Base-by-base conservation (phyloP, 2,329 filamentous ascomycete genomes). In the Fusarium oxysporum region DNA sequence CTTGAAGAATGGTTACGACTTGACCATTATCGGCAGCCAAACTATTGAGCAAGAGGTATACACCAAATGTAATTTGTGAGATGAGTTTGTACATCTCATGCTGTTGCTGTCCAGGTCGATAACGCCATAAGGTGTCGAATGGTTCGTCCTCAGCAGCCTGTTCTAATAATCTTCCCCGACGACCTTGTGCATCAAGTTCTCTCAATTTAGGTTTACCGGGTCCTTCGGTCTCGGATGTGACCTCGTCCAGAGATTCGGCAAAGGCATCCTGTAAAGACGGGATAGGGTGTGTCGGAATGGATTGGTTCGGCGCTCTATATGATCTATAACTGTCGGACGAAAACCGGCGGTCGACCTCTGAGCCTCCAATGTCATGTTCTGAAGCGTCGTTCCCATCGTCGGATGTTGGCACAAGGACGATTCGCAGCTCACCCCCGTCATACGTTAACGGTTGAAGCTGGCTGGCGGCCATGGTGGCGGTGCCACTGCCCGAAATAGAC, bases 11-110 rank as follows among this genome's bases (percentile, higher is more conserved):
- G 72, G 88, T 91, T 71, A 97, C 92, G 17, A 98, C 96, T 80
- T 97, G 93, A 38, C 91, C 87, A 74, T 97, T 93, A 75, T 94
- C 97, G 82, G 96, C 97, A 59, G 96, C 95, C 80, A 97, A 90
- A 68, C 92, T 91, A 77, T 95, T 92, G 62, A 97, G 90, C 64
- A 98, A 84, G 48, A 98, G 86, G 81, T 98, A 95, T 41, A 98
- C 92, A 25, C 96, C 96, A 81, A 98, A 98, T 3, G 94, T 92
- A 75, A 98, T 95, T 82, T 98, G 96, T 21, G 96, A 92, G 79
- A 97, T 89, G 54, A 98, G 89, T 83, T 98, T 98, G 86, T 92
- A 92, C 67, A 98, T 85, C 71, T 97, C 94, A 79, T 98, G 96
- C 78, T 94, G 92, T 77, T 90, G 89, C 80, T 96, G 93, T 47